Evolutionary conservation across 2,329 filamentous ascomycete genomes (phyloP).

Genomic region (Alternaria hordeiaustralica): DNA sequence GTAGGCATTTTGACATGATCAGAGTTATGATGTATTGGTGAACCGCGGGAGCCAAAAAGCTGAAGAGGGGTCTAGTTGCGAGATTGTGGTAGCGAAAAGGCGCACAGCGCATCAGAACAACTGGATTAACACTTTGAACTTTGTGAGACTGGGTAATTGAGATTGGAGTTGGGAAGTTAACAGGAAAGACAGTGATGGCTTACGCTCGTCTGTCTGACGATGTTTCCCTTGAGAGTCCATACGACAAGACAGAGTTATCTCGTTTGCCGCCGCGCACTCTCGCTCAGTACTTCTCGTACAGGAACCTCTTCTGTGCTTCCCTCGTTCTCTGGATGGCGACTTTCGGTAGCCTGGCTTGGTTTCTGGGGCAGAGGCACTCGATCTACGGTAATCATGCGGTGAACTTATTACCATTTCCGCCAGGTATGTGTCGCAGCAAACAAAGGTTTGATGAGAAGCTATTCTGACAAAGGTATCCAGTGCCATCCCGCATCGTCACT

Average conservation of each 20-base stretch:
- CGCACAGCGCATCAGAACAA: background rate
- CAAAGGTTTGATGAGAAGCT: background rate
- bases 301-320: background rate
- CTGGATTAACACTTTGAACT: background rate
- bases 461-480: background rate
- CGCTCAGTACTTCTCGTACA: background rate
- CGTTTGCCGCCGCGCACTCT: background rate
- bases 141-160: background rate
- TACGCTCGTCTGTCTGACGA: background rate
- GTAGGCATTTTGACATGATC: background rate
- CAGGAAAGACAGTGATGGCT: background rate
- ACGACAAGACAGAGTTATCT: background rate
- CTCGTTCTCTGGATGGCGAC: constrained; percentile 2
- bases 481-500: constrained; percentile 1
- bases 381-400: background rate
- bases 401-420: background rate
- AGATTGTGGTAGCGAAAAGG: background rate
- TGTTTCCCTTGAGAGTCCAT: background rate
- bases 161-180: background rate
- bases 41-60: background rate
- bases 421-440: background rate
- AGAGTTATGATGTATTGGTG: background rate
- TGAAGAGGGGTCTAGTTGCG: background rate
- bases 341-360: background rate
- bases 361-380: background rate